Base-by-base conservation (phyloP, 1,284 basidiomycete species). In the Boletus holoroseus region DNA sequence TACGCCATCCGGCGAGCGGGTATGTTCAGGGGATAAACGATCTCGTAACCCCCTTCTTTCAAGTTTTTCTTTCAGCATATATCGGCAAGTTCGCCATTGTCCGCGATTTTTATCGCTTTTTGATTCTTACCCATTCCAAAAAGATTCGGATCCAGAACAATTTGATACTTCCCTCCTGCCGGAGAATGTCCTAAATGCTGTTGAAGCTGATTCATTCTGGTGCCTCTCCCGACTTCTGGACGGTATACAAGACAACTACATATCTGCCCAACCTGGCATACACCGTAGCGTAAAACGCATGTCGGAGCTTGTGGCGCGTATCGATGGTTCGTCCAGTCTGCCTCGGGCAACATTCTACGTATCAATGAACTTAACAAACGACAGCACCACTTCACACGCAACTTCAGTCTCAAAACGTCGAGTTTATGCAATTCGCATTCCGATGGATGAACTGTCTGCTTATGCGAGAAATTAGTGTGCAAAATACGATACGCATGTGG, bases 21-120 rank as follows among this genome's bases (percentile, higher is more conserved):
- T 97, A 98, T 68, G 94, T 98, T 7, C 94, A 98, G 70, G 94
- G 94, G 18, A 98, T 98, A 69, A 97, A 98, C 67, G 94, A 98
- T 68, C 85, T 98, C 40, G 94, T 84, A 5, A 94, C 91, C 4
- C 94, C 94, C 0, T 96, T 96, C 71, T 94, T 94, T 64, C 88
- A 96, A 70, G 89, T 95, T 1, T 96, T 95, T 66, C 75, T 95
- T 22, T 90, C 88, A 24, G 84, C 88, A 45, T 96, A 95, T 67
- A 91, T 96, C 51, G 88, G 91, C 90, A 60, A 51, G 78, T 67
- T 52, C 50, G 44, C 53, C 27, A 49, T 44, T 55, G 31, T 42
- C 38, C 38, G 18, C 47, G 27, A 36, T 7, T 5, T 36, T 42
- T 20, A 36, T 42, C 13, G 12, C 16, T 4, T 55, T 5, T 47